Base-by-base conservation (phyloP, 768 basidiomycete species). In the Omphalotus guepiniiformis region DNA sequence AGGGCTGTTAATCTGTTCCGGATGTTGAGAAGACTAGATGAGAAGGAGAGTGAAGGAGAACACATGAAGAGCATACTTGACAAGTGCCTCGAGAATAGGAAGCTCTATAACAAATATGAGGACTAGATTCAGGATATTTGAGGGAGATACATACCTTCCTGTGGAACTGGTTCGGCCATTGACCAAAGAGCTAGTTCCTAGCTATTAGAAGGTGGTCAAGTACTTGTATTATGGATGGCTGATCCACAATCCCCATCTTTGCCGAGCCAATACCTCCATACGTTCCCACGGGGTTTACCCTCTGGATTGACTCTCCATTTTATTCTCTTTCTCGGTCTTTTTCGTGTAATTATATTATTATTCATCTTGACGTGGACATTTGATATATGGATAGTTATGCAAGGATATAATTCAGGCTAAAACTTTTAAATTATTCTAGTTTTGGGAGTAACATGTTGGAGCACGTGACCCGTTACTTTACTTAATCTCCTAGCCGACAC, bases 1-100 rank as follows among this genome's bases (percentile, higher is more conserved):
- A 94, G 81, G 9, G 83, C 93, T 6, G 94, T 95, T 39, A 99
- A 80, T 53, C 95, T 82, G 67, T 96, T 95, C 49, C 95, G 83
- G 64, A 97, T 93, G 67, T 91, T 95, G 61, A 44, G 35, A n/a
- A 22, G 15, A 28, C 9, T 23, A 9, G 23, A 47, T 47, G 18
- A 30, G 11, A 15, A 44, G 45, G 21, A 18, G 19, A 18, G 34
- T 47, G 30, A 35, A 48, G 27, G 32, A 35, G 36, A 18, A 43
- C 25, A 35, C 7, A 21, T 52, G 48, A 45, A 49, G 53, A 46
- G 62, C 70, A 42, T 56, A 93, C 93, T 89, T 88, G 68, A 96
- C 93, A 55, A 98, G 81, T 25, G 88, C 78, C 75, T 98, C 95
- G 60, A 98, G 84, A 65, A 98, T 91, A 50, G 90, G 85, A 53